Evolutionary conservation across 1,139 yeast species (phyloP).

Genomic region (Yamadazyma oceani): DNA sequence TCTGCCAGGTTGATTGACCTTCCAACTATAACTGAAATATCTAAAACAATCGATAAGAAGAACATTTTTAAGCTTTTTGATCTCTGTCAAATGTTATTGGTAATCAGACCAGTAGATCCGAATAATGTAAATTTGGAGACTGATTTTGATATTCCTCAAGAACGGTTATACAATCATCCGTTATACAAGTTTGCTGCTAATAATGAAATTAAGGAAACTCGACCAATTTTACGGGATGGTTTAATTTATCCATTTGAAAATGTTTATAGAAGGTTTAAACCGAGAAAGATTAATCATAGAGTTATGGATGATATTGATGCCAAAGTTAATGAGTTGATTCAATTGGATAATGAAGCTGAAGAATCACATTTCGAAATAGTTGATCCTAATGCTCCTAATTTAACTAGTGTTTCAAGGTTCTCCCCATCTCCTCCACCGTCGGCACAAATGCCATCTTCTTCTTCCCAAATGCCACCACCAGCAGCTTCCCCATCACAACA

Average conservation of each 20-base stretch:
- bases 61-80: constrained; percentile 87
- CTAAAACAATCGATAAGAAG: constrained; percentile 86
- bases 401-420: constrained; percentile 16
- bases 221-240: constrained; percentile 70
- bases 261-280: constrained; percentile 50
- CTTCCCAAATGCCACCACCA: constrained; percentile 17
- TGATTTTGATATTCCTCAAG: constrained; percentile 44
- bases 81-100: constrained; percentile 80
- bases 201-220: constrained; percentile 39
- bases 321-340: constrained; percentile 72
- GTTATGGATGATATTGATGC: constrained; percentile 70
- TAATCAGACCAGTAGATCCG: constrained; percentile 61
- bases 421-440: constrained; percentile 19
- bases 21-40: constrained; percentile 86
- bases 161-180: constrained; percentile 43
- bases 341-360: constrained; percentile 81
- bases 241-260: constrained; percentile 70
- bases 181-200: constrained; percentile 43
- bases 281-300: constrained; percentile 47
- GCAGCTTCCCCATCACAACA: constrained; percentile 14
- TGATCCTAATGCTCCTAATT: constrained; percentile 42
- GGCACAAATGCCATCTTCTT: constrained; percentile 13
- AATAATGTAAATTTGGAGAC: constrained; percentile 36
- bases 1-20: constrained; percentile 86
- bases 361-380: constrained; percentile 77